These are phyloP conservation scores for Monilinia fructicola DNA, from an alignment of 2,329 filamentous ascomycete genomes.

Conservation along the genomic window DNA sequence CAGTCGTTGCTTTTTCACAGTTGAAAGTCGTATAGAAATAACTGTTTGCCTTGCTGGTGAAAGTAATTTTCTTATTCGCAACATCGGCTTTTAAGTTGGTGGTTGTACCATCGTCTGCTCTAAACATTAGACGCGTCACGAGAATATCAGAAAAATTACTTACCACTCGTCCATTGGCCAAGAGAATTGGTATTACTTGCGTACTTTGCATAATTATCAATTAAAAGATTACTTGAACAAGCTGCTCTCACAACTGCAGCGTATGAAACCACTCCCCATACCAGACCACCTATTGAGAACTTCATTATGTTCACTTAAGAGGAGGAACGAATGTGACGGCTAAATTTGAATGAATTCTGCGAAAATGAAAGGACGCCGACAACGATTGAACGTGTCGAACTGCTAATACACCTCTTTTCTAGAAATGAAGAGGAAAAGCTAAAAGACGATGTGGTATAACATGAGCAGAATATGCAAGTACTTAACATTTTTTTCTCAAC, in stretches of 20 bases:
- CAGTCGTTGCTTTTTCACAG: slow-evolving; percentile 48
- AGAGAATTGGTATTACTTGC: slow-evolving; percentile 41
- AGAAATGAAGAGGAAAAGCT: background rate
- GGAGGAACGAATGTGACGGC: background rate
- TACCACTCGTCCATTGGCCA: slow-evolving; percentile 43
- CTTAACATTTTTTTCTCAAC: background rate
- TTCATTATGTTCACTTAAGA: background rate
- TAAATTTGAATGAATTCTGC: background rate
- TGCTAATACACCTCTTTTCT: background rate
- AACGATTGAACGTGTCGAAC: slow-evolving; percentile 20
- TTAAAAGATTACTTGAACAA: slow-evolving; percentile 36
- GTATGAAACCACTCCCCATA: slow-evolving; percentile 21
- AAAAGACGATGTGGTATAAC: background rate
- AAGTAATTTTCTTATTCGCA: slow-evolving; percentile 47
- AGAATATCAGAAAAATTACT: slow-evolving; percentile 19
- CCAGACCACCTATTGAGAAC: slow-evolving; percentile 2
- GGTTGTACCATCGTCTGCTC: slow-evolving; percentile 52
- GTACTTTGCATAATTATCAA: slow-evolving; percentile 40
- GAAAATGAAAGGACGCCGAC: slow-evolving; percentile 17
- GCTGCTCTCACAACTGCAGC: slow-evolving; percentile 28
- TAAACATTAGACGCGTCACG: slow-evolving; percentile 11
- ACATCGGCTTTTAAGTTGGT: slow-evolving; percentile 44
- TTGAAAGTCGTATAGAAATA: slow-evolving; percentile 56
- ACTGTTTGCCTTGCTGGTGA: slow-evolving; percentile 49
- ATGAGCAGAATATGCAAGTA: background rate